A percentile compares a stretch with the other conserved stretches of the same genome.
phyloP scores from a whole-genome alignment of 495 filamentous ascomycete species.

The Lepidopterella palustris region DNA sequence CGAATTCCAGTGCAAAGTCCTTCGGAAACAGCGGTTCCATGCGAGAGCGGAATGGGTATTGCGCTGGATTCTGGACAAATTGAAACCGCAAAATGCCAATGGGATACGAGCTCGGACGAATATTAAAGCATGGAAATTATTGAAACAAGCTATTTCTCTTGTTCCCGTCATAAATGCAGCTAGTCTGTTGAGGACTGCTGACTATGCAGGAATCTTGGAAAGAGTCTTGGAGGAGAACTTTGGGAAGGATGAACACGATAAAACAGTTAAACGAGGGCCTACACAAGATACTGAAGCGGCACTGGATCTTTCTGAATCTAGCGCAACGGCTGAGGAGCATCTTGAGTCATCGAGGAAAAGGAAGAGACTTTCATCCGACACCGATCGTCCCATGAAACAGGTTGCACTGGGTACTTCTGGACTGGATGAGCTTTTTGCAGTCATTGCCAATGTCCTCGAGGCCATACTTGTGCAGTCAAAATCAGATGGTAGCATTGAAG shows the following conservation, averaged over 20 bases:
- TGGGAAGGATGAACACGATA: not conserved
- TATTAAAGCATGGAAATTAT: conserved; percentile 24
- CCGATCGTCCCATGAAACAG: conserved; percentile 9
- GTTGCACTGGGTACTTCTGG: not conserved
- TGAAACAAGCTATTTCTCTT: conserved; percentile 18
- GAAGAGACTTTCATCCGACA: conserved; percentile 14
- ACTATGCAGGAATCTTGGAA: conserved; percentile 23
- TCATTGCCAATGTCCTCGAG: conserved; percentile 6
- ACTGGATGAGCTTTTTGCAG: conserved; percentile 14
- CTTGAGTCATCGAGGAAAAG: conserved; percentile 17
- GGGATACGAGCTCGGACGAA: conserved; percentile 24
- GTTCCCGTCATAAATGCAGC: conserved; percentile 22
- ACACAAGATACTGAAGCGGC: not conserved
- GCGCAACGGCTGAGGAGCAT: conserved; percentile 19
- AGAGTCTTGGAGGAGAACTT: conserved; percentile 23
- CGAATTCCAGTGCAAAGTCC: not conserved
- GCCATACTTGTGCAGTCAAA: conserved; percentile 37
- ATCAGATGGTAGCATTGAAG: conserved; percentile 28
- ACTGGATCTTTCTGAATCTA: conserved; percentile 10
- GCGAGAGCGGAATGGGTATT: conserved; percentile 59
- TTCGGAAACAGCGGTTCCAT: conserved; percentile 25
- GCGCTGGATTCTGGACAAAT: conserved; percentile 59
- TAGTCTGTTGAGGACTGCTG: conserved; percentile 12
- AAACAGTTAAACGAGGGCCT: not conserved
- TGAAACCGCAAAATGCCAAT: conserved; percentile 37